These are phyloP conservation scores for Brettanomyces custersianus DNA, from an alignment of 805 yeast species.

Conservation along the genomic window DNA sequence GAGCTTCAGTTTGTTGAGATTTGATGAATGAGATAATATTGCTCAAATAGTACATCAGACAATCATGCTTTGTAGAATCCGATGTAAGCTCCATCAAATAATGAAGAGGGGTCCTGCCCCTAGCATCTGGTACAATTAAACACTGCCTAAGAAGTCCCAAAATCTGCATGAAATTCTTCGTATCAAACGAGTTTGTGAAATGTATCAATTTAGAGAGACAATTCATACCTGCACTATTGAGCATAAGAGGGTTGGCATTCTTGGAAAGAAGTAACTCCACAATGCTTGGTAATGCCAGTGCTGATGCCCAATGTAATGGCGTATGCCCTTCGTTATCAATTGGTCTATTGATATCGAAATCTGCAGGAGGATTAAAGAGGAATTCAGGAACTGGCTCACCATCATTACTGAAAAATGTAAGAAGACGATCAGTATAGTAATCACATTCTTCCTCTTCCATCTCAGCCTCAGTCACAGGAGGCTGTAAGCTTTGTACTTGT, in stretches of 20 bases:
- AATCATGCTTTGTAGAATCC: conserved; percentile 34
- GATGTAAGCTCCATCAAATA: conserved; percentile 48
- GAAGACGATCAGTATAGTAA: conserved; percentile 30
- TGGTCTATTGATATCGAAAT: conserved; percentile 55
- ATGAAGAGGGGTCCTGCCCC: conserved; percentile 68
- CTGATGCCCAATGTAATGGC: conserved; percentile 78
- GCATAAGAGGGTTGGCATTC: conserved; percentile 50
- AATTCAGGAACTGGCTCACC: conserved; percentile 28
- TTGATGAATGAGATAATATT: conserved; percentile 22
- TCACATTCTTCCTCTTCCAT: conserved; percentile 29
- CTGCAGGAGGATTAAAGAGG: conserved; percentile 47
- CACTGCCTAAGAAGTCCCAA: conserved; percentile 56
- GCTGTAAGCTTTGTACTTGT: conserved; percentile 4
- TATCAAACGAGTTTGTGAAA: conserved; percentile 65
- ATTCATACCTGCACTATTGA: conserved; percentile 54
- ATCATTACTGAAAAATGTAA: conserved; percentile 47
- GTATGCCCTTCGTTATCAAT: conserved; percentile 79
- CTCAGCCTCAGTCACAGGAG: conserved; percentile 14
- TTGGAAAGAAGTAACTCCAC: conserved; percentile 46
- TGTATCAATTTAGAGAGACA: conserved; percentile 60
- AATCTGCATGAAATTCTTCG: conserved; percentile 48
- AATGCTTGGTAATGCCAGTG: conserved; percentile 60
- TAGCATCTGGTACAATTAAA: conserved; percentile 60
- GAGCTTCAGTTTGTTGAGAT: conserved; percentile 23
- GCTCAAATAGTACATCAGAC: conserved; percentile 45